Base-by-base conservation (phyloP, 345 rosid species). In the Streptanthus diversifolius region DNA sequence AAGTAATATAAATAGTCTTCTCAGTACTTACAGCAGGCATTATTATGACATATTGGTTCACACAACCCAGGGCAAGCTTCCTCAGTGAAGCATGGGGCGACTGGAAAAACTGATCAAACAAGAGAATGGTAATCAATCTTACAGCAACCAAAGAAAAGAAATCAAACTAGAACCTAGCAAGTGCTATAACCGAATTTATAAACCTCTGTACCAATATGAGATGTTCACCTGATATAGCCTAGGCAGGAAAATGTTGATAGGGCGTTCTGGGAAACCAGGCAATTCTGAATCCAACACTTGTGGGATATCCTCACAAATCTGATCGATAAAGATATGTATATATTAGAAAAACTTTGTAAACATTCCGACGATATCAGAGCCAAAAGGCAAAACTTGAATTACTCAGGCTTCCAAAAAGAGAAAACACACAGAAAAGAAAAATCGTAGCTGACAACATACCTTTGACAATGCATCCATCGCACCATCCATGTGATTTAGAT, bases 241-340 rank as follows among this genome's bases (percentile, higher is more conserved):
- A 72, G 99, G 93, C 68, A 95, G 81, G 57, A 95, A 74, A 53
- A 92, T 80, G 73, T 85, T 85, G 71, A 90, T 88, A 57, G 99
- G 99, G 24, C 91, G 90, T 55, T 95, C 98, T 44, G 88, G 63
- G 79, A 92, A 78, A 27, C 98, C 96, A 61, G 96, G 96, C 59
- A 95, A 86, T 69, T 95, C 96, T 17, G 87, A 70, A 82, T 92
- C 97, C 85, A 95, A 76, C 36, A 82, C 90, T 77, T 95, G 93
- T 1, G 99, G 98, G 18, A 86, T 77, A 82, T 95, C 98, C 81
- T 95, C 99, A 80, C 97, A 95, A 73, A 95, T 88, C 98, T 95
- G 83, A 57, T 63, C 17, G 4, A 63, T 39, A 22, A 15, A 14
- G 43, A 55, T 54, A 68, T 19, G 13, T 36, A 37, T 15, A 54